These are phyloP conservation scores for Clonostachys rosea DNA, from an alignment of 2,329 filamentous ascomycete species.

Conservation along the genomic window DNA sequence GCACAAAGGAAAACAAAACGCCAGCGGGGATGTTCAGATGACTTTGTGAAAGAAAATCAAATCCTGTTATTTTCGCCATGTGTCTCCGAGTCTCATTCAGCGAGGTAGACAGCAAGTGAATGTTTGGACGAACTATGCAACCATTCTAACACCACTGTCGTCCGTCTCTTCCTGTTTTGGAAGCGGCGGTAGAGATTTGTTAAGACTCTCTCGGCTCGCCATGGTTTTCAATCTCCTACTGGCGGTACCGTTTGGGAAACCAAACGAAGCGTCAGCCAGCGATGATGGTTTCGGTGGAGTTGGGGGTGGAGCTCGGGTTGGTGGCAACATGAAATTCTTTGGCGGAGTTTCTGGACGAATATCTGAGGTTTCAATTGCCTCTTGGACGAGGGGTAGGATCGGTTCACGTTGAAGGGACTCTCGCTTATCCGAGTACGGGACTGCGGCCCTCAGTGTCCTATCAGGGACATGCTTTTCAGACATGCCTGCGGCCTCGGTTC, in stretches of 20 bases:
- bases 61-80: slow-evolving; percentile 1
- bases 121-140: slow-evolving; percentile 16
- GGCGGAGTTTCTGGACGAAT: slow-evolving; percentile 34
- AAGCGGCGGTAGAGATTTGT: slow-evolving; percentile 56
- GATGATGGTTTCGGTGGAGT: slow-evolving; percentile 20
- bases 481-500: slow-evolving; percentile 21
- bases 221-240: slow-evolving; percentile 10
- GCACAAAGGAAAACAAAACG: not conserved
- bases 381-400: slow-evolving; percentile 79
- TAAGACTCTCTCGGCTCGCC: slow-evolving; percentile 51
- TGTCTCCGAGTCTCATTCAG: not conserved
- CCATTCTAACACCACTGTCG: slow-evolving; percentile 19
- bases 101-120: not conserved
- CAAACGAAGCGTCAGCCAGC: too few relatives aligned
- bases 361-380: slow-evolving; percentile 67
- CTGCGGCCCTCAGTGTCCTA: slow-evolving; percentile 44
- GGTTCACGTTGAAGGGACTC: slow-evolving; percentile 51
- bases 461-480: slow-evolving; percentile 53
- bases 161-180: slow-evolving; percentile 28
- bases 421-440: slow-evolving; percentile 33
- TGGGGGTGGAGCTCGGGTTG: slow-evolving; percentile 33
- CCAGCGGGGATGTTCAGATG: not conserved
- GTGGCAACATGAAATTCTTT: slow-evolving; percentile 31
- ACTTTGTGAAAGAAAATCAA: not conserved
- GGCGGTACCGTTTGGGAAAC: too few relatives aligned